Evolutionary conservation across 78 protist genomes (phyloP).

Genomic region (Dictyostelium purpureum): DNA sequence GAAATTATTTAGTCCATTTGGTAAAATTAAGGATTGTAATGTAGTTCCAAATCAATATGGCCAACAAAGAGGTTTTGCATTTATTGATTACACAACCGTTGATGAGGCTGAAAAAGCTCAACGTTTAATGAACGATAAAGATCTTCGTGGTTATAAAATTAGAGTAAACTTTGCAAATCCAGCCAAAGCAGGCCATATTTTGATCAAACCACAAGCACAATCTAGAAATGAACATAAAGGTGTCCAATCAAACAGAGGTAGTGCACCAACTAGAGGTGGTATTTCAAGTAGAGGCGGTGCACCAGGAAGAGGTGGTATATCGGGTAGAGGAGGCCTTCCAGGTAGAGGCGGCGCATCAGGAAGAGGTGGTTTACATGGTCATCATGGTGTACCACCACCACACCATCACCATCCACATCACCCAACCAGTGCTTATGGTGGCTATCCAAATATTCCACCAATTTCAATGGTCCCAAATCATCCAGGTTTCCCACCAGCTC

Average conservation of each 20-base stretch:
- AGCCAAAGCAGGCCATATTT: constrained; percentile 32
- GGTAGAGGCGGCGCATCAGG: background rate
- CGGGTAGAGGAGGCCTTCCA: background rate
- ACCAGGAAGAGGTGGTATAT: background rate
- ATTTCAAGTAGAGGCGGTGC: background rate
- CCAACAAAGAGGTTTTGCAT: constrained; percentile 71
- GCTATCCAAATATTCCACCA: background rate
- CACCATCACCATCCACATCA: background rate
- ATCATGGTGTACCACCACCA: background rate
- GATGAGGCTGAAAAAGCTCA: constrained; percentile 76
- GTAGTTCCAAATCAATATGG: constrained; percentile 23
- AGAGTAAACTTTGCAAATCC: constrained; percentile 76
- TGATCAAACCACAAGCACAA: background rate
- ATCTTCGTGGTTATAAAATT: constrained; percentile 39
- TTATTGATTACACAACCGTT: constrained; percentile 34
- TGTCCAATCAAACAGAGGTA: background rate
- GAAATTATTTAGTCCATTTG: constrained; percentile 42
- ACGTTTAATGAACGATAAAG: constrained; percentile 60
- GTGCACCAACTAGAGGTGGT: background rate
- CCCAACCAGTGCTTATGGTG: background rate
- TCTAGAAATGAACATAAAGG: no score
- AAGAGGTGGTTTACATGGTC: background rate
- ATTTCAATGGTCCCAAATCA: background rate
- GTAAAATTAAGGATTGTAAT: constrained; percentile 70
- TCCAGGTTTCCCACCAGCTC: background rate